These are phyloP conservation scores for Hypoxylon sp. DNA, from an alignment of 2,329 filamentous ascomycete genomes.

Conservation along the genomic window DNA sequence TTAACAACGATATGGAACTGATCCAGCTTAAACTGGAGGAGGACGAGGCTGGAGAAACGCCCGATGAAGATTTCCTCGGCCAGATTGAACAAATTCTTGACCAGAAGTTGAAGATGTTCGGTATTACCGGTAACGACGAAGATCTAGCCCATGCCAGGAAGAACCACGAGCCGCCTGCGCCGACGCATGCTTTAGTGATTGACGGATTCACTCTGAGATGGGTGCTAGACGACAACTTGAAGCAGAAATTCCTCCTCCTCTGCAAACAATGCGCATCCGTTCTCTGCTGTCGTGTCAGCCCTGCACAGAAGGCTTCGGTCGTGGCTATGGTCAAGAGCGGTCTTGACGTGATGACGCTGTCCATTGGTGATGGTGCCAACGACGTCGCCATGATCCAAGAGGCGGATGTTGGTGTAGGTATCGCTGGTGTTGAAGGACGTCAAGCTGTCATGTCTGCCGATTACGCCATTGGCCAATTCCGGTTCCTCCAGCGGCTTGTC, in stretches of 20 bases:
- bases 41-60: conserved; percentile 66
- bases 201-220: conserved; percentile 94
- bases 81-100: conserved; percentile 79
- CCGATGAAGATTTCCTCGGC: conserved; percentile 63
- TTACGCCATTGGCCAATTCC: conserved; percentile 94
- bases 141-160: conserved; percentile 83
- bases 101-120: conserved; percentile 77
- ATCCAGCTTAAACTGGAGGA: conserved; percentile 89
- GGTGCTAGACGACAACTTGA: conserved; percentile 83
- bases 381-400: conserved; percentile 99
- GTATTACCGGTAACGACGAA: conserved; percentile 84
- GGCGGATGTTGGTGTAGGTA: conserved; percentile 95
- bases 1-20: conserved; percentile 98
- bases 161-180: conserved; percentile 85
- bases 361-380: conserved; percentile 93
- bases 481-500: conserved; percentile 85
- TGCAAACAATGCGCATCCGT: conserved; percentile 98
- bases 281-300: conserved; percentile 96
- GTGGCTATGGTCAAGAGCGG: conserved; percentile 95
- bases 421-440: conserved; percentile 90
- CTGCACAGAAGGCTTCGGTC: conserved; percentile 96
- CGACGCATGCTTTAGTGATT: conserved; percentile 93
- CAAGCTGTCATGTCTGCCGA: conserved; percentile 97
- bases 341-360: conserved; percentile 94
- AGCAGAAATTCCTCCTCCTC: conserved; percentile 91